These are phyloP conservation scores for Teratosphaeria gauchensis DNA, from an alignment of 2,329 filamentous ascomycete species.

Conservation along the genomic window DNA sequence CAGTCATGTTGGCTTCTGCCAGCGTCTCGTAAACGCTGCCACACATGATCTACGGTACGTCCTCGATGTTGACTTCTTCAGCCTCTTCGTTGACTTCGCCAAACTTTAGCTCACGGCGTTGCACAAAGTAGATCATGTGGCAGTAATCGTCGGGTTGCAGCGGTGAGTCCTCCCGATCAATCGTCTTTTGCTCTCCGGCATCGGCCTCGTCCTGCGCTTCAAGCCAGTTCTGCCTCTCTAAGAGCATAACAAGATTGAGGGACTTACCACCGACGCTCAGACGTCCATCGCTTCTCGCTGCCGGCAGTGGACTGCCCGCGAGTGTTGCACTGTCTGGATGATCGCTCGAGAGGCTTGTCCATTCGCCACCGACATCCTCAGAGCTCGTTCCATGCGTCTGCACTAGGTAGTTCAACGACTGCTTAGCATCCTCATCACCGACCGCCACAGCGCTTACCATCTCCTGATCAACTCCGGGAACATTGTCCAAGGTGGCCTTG, in stretches of 20 bases:
- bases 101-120: conserved; percentile 5
- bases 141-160: conserved; percentile 4
- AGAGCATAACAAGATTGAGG: not conserved
- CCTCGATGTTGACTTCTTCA: conserved; percentile 1
- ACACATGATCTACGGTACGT: conserved; percentile 3
- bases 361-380: not conserved
- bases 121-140: conserved; percentile 7
- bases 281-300: not conserved
- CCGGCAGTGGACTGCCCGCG: not conserved
- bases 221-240: not conserved
- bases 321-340: not conserved
- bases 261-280: not conserved
- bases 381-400: not conserved
- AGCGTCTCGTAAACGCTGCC: not conserved
- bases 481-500: not conserved
- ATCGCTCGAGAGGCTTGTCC: not conserved
- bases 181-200: not conserved
- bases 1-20: conserved; percentile 1
- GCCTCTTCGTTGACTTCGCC: conserved; percentile 2
- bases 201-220: not conserved
- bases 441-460: conserved; percentile 1
- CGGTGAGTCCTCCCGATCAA: conserved; percentile 1
- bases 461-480: not conserved
- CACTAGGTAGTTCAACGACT: conserved; percentile 7
- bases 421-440: conserved; percentile 5